Evolutionary conservation across 179 eudicot genomes (phyloP).

Genomic region (Carnegiea gigantea): DNA sequence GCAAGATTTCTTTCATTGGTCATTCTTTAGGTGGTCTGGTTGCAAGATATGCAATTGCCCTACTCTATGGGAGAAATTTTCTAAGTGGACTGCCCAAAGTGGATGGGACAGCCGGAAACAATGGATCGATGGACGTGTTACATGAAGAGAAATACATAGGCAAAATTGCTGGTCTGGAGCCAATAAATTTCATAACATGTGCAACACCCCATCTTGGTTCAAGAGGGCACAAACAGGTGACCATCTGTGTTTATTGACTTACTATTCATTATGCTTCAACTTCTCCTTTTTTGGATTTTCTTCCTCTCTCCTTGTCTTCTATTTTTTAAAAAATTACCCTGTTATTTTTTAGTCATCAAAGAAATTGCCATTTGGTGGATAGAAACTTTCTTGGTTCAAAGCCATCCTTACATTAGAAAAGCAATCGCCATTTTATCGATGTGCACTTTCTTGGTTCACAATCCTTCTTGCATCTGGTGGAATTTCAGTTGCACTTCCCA

Average conservation of each 20-base stretch:
- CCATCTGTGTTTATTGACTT: neutral
- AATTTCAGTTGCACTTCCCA: neutral
- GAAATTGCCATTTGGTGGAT: too few species aligned
- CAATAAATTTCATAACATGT: conserved; percentile 78
- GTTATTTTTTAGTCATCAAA: too few species aligned
- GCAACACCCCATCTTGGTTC: conserved; percentile 98
- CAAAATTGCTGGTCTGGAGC: conserved; percentile 84
- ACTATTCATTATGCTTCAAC: neutral
- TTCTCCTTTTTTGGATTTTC: neutral
- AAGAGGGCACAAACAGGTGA: conserved; percentile 88
- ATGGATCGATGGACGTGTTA: conserved; percentile 26
- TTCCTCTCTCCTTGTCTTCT: neutral
- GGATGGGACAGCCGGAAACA: conserved; percentile 27
- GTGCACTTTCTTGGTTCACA: neutral
- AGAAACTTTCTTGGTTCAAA: too few species aligned
- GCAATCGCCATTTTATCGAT: neutral
- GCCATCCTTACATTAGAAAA: neutral
- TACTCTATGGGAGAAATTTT: conserved; percentile 47
- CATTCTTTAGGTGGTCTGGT: conserved; percentile 92
- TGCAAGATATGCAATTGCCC: conserved; percentile 85
- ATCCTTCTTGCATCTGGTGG: neutral
- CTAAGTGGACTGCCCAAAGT: conserved; percentile 18
- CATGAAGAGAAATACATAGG: conserved; percentile 42
- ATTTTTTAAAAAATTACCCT: neutral
- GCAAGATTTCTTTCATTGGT: conserved; percentile 73